Percentiles rank a stretch among this genome's conserved stretches.
phyloP scores from a whole-genome alignment of 169 alveolate species.

The Amoebophrya sp. region DNA sequence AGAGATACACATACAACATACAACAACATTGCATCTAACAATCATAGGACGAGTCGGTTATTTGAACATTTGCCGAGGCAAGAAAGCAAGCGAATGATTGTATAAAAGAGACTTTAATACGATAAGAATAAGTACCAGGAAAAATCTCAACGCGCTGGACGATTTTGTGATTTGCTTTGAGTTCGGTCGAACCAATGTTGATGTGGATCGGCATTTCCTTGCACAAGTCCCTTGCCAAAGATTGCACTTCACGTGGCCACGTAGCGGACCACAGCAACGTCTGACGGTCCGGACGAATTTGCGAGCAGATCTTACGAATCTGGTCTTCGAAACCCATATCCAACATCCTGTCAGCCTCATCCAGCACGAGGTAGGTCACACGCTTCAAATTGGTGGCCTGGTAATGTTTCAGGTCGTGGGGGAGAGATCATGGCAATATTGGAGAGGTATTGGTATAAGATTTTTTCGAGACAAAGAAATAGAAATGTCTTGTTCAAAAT shows the following conservation, averaged over 20 bases:
- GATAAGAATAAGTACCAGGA: conserved; percentile 22
- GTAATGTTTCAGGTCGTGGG: conserved; percentile 81
- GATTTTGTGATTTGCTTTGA: conserved; percentile 62
- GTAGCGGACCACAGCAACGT: conserved; percentile 94
- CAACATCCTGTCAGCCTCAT: conserved; percentile 98
- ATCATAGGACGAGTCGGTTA: background rate
- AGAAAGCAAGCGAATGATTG: background rate
- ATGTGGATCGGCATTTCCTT: conserved; percentile 85
- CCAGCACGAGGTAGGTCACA: conserved; percentile 91
- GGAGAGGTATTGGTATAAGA: conserved; percentile 79
- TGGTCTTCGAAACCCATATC: conserved; percentile 86
- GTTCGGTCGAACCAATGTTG: conserved; percentile 81
- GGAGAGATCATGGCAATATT: too few species aligned
- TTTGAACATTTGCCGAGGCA: background rate
- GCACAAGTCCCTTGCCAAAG: conserved; percentile 80
- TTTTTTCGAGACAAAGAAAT: too few species aligned
- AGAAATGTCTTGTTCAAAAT: background rate
- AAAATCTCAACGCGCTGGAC: conserved; percentile 56
- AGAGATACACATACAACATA: too few species aligned
- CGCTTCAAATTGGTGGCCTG: conserved; percentile 78
- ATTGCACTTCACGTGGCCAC: conserved; percentile 92
- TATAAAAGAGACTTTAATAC: background rate
- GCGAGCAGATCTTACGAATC: conserved; percentile 75
- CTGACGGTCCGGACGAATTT: conserved; percentile 48
- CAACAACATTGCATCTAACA: background rate